phyloP scores from a whole-genome alignment of 306 rosid genomes.

The Phaseolus lunatus region DNA sequence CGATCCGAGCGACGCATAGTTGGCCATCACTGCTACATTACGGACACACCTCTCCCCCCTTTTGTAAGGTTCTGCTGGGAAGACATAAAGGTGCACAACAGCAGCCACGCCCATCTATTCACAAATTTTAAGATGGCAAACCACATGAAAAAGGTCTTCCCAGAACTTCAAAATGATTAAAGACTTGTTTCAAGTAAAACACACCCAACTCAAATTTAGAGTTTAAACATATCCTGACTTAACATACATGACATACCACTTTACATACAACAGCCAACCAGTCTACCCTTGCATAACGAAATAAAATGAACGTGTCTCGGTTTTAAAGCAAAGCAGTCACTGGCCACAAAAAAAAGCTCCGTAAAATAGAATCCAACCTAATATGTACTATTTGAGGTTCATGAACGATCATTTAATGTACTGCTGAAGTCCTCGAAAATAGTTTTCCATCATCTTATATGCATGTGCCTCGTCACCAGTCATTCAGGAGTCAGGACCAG shows the following conservation, averaged over 20 bases:
- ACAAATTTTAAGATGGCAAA: conserved; percentile 44
- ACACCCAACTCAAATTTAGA: conserved; percentile 17
- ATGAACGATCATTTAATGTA: conserved; percentile 13
- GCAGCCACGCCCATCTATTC: conserved; percentile 98
- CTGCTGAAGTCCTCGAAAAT: neutral
- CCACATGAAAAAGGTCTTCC: conserved; percentile 31
- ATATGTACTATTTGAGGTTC: neutral
- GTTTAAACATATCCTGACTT: conserved; percentile 14
- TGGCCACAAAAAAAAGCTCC: conserved; percentile 8
- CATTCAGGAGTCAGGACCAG: neutral
- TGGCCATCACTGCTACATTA: conserved; percentile 86
- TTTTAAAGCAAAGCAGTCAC: conserved; percentile 7
- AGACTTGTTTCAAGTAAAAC: conserved; percentile 6
- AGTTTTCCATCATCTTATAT: conserved; percentile 6
- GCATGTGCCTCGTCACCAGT: neutral
- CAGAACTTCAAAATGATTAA: conserved; percentile 27
- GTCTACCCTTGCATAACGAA: neutral
- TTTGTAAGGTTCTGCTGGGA: conserved; percentile 95
- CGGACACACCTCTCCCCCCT: conserved; percentile 97
- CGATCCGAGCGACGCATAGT: conserved; percentile 87
- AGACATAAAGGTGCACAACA: conserved; percentile 89
- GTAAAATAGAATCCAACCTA: neutral
- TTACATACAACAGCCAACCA: conserved; percentile 30
- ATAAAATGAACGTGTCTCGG: neutral
- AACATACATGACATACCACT: neutral